Evolutionary conservation across 2,329 filamentous ascomycete genomes (phyloP), one percentile per base, ranked within the genome.

Genomic region (Neonectria magnoliae): DNA sequence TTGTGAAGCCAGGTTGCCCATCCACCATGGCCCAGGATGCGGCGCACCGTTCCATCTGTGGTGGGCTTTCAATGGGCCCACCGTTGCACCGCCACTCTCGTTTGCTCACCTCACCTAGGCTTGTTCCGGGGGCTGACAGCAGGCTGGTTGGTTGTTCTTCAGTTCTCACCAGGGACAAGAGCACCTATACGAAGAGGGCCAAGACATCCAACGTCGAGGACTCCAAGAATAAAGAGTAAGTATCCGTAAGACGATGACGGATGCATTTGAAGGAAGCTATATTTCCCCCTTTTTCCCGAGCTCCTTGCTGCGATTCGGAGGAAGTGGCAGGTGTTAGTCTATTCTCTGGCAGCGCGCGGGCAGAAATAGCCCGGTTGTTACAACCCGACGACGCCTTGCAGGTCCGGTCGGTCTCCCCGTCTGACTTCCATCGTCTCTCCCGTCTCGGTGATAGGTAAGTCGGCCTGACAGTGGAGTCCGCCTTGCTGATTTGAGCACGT

Each of bases 51-150:
- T 50, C 55, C 50, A 59, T 55, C 55, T 58, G 50, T 51, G 48
- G 60, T 57, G 55, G 54, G 60, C 44, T 50, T 52, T 16, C 27
- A 41, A 45, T 57, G 54, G 47, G 54, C 29, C 48, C 48, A 51
- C 44, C 22, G 41, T n/a, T 59, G 60, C 60, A 63, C 60, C 55
- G 60, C 60, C 60, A 63, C 60, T 59, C 42, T 59, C 42, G 33
- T 63, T 48, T 57, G 48, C 54, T 58, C 50, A 47, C 44, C 48
- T 53, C 57, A 53, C 27, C 48, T 1, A n/a, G 29, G 48, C 47
- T 42, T 60, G 18, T 16, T 25, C 42, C 29, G 57, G 42, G 57
- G 50, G 55, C 55, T 62, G 55, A 59, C 55, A 48, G 18, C 33
- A 38, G 13, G 22, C 41, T 58, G 56, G n/a, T 58, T 51, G 45